Percentiles rank a stretch among this genome's conserved stretches.
Evolutionary conservation across 257 asterid genomes (phyloP).

Genomic region (Euphrasia confusa): DNA sequence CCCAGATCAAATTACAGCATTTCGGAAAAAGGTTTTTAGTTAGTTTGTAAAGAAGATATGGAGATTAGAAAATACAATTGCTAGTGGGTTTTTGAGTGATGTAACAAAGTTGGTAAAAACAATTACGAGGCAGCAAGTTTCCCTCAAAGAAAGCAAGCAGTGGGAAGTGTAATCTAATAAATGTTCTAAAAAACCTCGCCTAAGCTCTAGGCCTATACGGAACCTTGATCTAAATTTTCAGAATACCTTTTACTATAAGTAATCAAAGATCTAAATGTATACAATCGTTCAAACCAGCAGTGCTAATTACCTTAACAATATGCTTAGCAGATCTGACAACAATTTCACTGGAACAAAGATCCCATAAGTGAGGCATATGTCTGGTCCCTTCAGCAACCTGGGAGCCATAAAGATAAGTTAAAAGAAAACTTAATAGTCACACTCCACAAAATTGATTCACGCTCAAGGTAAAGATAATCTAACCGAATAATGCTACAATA

Average conservation of each 20-base stretch:
- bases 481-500: constrained; percentile 18
- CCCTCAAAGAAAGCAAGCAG: constrained; percentile 3
- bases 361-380: constrained; percentile 86
- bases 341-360: constrained; percentile 75
- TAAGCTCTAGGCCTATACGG: no score
- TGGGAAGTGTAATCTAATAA: background rate
- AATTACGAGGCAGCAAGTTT: no score
- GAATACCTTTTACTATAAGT: background rate
- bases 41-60: no score
- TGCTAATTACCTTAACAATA: constrained; percentile 56
- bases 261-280: background rate
- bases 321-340: constrained; percentile 85
- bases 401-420: constrained; percentile 17
- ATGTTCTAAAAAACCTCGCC: background rate
- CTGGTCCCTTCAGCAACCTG: constrained; percentile 80
- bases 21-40: no score
- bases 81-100: no score
- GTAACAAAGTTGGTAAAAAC: no score
- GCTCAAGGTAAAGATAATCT: constrained; percentile 13
- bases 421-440: background rate
- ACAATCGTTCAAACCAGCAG: background rate
- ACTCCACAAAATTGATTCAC: constrained; percentile 10
- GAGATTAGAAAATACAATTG: no score
- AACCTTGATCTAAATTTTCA: background rate
- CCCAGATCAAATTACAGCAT: no score